Evolutionary conservation across 1,284 basidiomycete species (phyloP), one percentile per base, ranked within the genome.

Genomic region (Fomitopsis betulina): DNA sequence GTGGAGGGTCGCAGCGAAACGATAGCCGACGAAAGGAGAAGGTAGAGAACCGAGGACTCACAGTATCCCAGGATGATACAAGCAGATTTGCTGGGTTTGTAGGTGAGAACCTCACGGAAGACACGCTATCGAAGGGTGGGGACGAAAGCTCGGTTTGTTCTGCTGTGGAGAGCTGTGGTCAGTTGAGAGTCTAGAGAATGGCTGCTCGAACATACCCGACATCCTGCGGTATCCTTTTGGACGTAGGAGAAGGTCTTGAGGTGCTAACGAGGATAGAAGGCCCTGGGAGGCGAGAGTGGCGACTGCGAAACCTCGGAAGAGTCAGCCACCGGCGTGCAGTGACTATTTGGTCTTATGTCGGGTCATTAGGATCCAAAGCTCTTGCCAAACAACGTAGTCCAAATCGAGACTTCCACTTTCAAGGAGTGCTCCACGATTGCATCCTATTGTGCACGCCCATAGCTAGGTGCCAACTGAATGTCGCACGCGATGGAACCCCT

Each of bases 41-140:
- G 27, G 27, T 4, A 30, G 8, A 5, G 27, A 30, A 8, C 27
- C 2, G 8, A 2, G 8, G 5, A 30, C 87, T 61, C 68, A 95
- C 93, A 52, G 91, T 85, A 73, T 96, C 94, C 94, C 94, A 96
- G 59, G 90, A 89, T 10, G 91, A 85, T 19, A 89, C 88, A 2
- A 96, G 75, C 1, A 97, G 75, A 25, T 89, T 85, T 60, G 89
- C 80, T 5, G 91, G 86, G 67, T 89, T 80, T 17, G 79, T 82
- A 0, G 93, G 89, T n/a, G 93, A 93, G 74, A 90, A 97, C 39
- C 82, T 79, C 23, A 96, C 76, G 52, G 85, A 79, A 3, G 93
- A 91, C 58, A 96, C 83, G 64, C 89, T 90, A 74, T 97, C 94
- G 65, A 91, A 86, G 0, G 93, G 93, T 0, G 91, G 86, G 7